Evolutionary conservation across 768 basidiomycete species (phyloP).

Genomic region (Boletus rubroflammeus): DNA sequence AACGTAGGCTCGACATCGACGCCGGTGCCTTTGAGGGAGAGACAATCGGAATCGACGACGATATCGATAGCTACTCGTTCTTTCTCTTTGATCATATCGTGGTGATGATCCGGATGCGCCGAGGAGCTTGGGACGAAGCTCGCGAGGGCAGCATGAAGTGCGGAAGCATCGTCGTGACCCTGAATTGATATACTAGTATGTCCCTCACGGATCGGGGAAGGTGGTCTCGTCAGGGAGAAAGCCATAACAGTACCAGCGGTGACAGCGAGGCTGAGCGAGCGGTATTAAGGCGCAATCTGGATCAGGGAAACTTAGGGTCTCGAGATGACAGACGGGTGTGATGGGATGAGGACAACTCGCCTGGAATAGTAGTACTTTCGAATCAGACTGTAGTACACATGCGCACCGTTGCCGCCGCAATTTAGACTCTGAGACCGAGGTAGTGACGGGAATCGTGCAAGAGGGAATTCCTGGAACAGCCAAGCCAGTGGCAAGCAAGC

Average conservation of each 20-base stretch:
- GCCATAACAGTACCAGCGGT: slow-evolving; percentile 27
- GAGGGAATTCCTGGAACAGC: neutral
- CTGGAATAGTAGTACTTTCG: slow-evolving; percentile 4
- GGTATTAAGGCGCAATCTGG: slow-evolving; percentile 7
- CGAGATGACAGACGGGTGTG: slow-evolving; percentile 3
- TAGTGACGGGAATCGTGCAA: neutral
- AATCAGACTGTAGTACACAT: neutral
- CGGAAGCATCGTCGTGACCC: slow-evolving; percentile 33
- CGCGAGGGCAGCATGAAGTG: slow-evolving; percentile 38
- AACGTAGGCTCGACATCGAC: slow-evolving; percentile 78
- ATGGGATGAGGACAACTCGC: neutral
- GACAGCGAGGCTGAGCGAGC: slow-evolving; percentile 9
- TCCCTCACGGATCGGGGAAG: slow-evolving; percentile 28
- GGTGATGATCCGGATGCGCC: slow-evolving; percentile 21
- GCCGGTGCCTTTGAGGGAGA: slow-evolving; percentile 76
- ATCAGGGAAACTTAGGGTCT: neutral
- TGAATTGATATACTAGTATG: slow-evolving; percentile 24
- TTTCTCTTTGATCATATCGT: slow-evolving; percentile 45
- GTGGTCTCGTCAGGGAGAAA: slow-evolving; percentile 33
- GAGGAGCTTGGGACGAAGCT: slow-evolving; percentile 24
- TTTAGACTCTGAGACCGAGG: neutral
- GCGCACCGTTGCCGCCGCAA: neutral
- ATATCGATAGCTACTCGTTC: slow-evolving; percentile 67
- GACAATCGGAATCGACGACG: slow-evolving; percentile 61
- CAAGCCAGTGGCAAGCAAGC: neutral